phyloP scores from a whole-genome alignment of 2,329 filamentous ascomycete genomes.

The Taxawa tesnikishii region DNA sequence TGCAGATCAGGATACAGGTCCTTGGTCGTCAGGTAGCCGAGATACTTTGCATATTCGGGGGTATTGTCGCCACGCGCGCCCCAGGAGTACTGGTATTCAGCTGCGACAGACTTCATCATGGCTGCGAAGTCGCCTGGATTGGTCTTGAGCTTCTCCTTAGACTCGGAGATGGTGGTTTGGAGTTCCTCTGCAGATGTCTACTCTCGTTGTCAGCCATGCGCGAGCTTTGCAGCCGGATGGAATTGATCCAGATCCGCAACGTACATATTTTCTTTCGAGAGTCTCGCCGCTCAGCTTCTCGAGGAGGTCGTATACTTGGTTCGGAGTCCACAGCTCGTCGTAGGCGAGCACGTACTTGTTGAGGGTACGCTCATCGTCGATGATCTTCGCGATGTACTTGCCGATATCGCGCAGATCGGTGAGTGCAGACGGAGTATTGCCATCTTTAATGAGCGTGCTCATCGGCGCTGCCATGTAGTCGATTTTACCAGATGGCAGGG shows the following conservation, averaged over 20 bases:
- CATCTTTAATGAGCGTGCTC: slow-evolving; percentile 32
- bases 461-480: slow-evolving; percentile 29
- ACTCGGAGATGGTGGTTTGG: slow-evolving; percentile 20
- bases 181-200: slow-evolving; percentile 24
- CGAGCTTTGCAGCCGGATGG: not conserved
- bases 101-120: slow-evolving; percentile 22
- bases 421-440: slow-evolving; percentile 29
- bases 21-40: slow-evolving; percentile 40
- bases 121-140: slow-evolving; percentile 25
- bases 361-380: slow-evolving; percentile 39
- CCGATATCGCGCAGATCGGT: slow-evolving; percentile 44
- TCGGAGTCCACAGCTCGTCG: slow-evolving; percentile 32
- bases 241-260: too few relatives aligned
- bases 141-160: slow-evolving; percentile 22
- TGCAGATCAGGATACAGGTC: slow-evolving; percentile 43
- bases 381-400: slow-evolving; percentile 37
- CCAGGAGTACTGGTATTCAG: slow-evolving; percentile 35
- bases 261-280: slow-evolving; percentile 19
- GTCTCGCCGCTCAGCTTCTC: slow-evolving; percentile 39
- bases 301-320: slow-evolving; percentile 33
- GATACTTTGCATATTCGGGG: slow-evolving; percentile 39
- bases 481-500: slow-evolving; percentile 32
- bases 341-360: slow-evolving; percentile 41
- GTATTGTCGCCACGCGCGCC: slow-evolving; percentile 41
- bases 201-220: not conserved